These are phyloP conservation scores for Wallemia mellicola DNA, from an alignment of 1,284 basidiomycete genomes.

Conservation along the genomic window DNA sequence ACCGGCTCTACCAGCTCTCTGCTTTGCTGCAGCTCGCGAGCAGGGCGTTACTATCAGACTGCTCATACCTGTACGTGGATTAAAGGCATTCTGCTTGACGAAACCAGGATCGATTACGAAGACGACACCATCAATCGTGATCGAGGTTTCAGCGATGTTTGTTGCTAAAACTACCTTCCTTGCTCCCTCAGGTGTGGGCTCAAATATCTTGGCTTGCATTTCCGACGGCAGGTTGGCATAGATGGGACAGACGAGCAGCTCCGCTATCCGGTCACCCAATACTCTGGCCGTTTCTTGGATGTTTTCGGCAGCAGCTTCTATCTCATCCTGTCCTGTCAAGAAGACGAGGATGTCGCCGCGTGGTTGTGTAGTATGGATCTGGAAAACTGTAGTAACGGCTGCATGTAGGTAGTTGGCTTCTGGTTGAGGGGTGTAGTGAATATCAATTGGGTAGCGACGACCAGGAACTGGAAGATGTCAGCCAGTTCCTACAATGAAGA, in stretches of 20 bases:
- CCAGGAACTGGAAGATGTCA: slow-evolving; percentile 45
- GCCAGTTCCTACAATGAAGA: too few species aligned
- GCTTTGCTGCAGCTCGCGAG: slow-evolving; percentile 85
- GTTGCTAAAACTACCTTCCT: slow-evolving; percentile 88
- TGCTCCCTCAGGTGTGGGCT: slow-evolving; percentile 84
- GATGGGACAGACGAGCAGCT: slow-evolving; percentile 84
- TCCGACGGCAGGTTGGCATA: slow-evolving; percentile 95
- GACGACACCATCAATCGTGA: slow-evolving; percentile 89
- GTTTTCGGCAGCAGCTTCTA: slow-evolving; percentile 87
- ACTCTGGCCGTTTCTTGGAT: slow-evolving; percentile 79
- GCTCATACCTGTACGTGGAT: slow-evolving; percentile 86
- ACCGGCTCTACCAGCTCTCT: slow-evolving; percentile 83
- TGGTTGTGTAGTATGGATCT: slow-evolving; percentile 94
- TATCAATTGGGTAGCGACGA: slow-evolving; percentile 87
- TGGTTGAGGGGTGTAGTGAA: slow-evolving; percentile 89
- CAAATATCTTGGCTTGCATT: slow-evolving; percentile 98
- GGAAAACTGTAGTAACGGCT: slow-evolving; percentile 92
- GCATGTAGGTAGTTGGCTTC: slow-evolving; percentile 97
- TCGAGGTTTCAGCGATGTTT: slow-evolving; percentile 93
- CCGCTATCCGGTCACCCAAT: slow-evolving; percentile 78
- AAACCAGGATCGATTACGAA: slow-evolving; percentile 96
- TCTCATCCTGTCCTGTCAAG: slow-evolving; percentile 96
- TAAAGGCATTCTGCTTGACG: slow-evolving; percentile 91
- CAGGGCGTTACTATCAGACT: slow-evolving; percentile 84
- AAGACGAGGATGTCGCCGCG: slow-evolving; percentile 97